Conservation (phyloP, 106 monocot genomes). For the Amphibolis antarctica region DNA sequence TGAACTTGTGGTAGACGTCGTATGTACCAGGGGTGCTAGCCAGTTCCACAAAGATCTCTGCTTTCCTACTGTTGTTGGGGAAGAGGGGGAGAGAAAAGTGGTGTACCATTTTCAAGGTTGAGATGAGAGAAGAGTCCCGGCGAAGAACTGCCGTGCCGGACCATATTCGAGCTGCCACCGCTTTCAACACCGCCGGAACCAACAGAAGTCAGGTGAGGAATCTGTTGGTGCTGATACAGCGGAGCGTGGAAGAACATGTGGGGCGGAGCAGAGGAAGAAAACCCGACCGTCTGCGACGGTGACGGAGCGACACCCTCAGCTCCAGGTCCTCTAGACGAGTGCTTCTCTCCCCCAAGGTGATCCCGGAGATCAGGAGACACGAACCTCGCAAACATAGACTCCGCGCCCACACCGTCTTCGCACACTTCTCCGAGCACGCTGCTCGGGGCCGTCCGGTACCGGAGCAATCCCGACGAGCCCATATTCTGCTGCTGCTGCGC, state of each 20-base stretch:
- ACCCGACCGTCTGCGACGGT: neutral
- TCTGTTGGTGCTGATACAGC: conserved; percentile 26
- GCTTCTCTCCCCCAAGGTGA: conserved; percentile 19
- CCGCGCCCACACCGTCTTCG: conserved; percentile 43
- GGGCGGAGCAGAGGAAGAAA: conserved; percentile 8
- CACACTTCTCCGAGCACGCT: conserved; percentile 51
- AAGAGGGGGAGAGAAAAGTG: too few relatives aligned
- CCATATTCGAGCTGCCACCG: neutral
- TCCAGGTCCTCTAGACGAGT: conserved; percentile 1
- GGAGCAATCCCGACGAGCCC: conserved; percentile 57
- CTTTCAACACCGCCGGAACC: neutral
- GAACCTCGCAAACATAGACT: conserved; percentile 59
- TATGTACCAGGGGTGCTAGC: too few relatives aligned
- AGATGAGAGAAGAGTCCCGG: conserved; percentile 11
- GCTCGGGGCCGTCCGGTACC: conserved; percentile 81
- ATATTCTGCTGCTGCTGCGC: conserved; percentile 39
- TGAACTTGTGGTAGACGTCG: too few relatives aligned
- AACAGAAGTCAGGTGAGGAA: neutral
- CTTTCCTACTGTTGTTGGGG: too few relatives aligned
- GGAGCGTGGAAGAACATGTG: conserved; percentile 49
- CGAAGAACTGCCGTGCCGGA: conserved; percentile 11
- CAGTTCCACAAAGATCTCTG: too few relatives aligned
- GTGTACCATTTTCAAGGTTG: conserved; percentile 14
- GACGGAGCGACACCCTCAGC: neutral
- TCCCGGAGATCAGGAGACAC: conserved; percentile 16